A percentile compares a stretch with the other conserved stretches of the same genome.
These are phyloP conservation scores for Cajanus cajan DNA, from an alignment of 306 rosid genomes.

Conservation along the genomic window DNA sequence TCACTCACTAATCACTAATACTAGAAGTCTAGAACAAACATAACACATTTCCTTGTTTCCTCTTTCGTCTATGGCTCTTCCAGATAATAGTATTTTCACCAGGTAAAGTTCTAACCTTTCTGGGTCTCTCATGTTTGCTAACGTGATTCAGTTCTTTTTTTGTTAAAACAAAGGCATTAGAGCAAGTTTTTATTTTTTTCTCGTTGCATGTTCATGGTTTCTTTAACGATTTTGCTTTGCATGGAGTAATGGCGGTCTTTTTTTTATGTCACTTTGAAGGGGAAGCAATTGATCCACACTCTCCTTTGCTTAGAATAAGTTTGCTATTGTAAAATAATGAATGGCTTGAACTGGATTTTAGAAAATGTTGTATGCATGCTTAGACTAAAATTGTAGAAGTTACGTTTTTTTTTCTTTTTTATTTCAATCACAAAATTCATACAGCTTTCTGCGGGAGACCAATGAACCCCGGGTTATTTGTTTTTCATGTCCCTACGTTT, in stretches of 20 bases:
- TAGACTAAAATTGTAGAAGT: not conserved
- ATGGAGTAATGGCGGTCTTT: not conserved
- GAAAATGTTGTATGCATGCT: not conserved
- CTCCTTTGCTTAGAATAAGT: too few relatives aligned
- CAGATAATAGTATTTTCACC: not conserved
- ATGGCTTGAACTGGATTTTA: not conserved
- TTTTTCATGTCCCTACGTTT: not conserved
- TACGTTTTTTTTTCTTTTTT: not conserved
- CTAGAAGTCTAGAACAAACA: too few relatives aligned
- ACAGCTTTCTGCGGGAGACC: not conserved
- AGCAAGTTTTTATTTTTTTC: too few relatives aligned
- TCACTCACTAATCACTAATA: too few relatives aligned
- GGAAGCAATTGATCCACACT: not conserved
- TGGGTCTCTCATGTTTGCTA: too few relatives aligned
- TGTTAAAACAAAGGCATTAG: too few relatives aligned
- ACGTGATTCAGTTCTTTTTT: too few relatives aligned
- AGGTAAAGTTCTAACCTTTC: constrained; percentile 4
- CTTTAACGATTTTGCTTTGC: not conserved
- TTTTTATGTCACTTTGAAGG: not conserved
- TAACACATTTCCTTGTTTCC: too few relatives aligned
- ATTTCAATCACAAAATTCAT: not conserved
- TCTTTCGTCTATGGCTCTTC: not conserved
- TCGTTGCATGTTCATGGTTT: not conserved
- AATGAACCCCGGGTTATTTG: not conserved
- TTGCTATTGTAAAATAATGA: not conserved